Percentiles rank a stretch among this genome's conserved stretches.
Evolutionary conservation across 2,329 filamentous ascomycete species (phyloP).

Genomic region (Penicillium sp.): DNA sequence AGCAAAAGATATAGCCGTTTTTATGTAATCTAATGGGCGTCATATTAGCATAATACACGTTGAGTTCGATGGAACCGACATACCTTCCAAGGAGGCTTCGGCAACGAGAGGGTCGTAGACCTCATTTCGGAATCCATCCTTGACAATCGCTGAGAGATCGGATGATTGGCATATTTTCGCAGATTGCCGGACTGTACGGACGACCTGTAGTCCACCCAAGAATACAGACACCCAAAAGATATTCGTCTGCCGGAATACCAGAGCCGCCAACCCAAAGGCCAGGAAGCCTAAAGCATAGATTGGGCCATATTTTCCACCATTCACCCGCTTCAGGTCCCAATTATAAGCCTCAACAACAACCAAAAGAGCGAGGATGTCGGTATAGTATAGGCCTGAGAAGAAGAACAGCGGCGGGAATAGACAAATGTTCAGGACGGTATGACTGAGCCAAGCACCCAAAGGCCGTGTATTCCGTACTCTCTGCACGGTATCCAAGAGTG

Average conservation of each 20-base stretch:
- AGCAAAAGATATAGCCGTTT: conserved; percentile 65
- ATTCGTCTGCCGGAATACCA: conserved; percentile 90
- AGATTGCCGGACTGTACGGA: conserved; percentile 38
- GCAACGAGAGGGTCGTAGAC: conserved; percentile 56
- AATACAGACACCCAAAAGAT: conserved; percentile 82
- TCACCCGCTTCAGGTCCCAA: conserved; percentile 46
- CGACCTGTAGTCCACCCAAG: conserved; percentile 49
- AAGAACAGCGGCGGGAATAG: conserved; percentile 93
- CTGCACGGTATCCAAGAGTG: conserved; percentile 54
- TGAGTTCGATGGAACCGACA: conserved; percentile 11
- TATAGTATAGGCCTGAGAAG: conserved; percentile 95
- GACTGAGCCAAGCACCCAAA: conserved; percentile 39
- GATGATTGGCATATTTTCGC: conserved; percentile 32
- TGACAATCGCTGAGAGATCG: conserved; percentile 34
- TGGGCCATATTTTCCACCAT: conserved; percentile 22
- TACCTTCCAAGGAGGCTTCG: conserved; percentile 56
- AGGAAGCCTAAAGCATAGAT: conserved; percentile 48
- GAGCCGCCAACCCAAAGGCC: conserved; percentile 64
- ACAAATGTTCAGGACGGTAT: conserved; percentile 72
- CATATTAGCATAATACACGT: conserved; percentile 27
- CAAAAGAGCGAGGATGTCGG: conserved; percentile 81
- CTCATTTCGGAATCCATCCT: conserved; percentile 41
- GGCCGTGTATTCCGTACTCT: conserved; percentile 34
- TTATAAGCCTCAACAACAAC: conserved; percentile 73
- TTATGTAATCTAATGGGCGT: conserved; percentile 48